Base-by-base conservation (phyloP, 2,329 filamentous ascomycete genomes). In the Ceratocystis albifundus region DNA sequence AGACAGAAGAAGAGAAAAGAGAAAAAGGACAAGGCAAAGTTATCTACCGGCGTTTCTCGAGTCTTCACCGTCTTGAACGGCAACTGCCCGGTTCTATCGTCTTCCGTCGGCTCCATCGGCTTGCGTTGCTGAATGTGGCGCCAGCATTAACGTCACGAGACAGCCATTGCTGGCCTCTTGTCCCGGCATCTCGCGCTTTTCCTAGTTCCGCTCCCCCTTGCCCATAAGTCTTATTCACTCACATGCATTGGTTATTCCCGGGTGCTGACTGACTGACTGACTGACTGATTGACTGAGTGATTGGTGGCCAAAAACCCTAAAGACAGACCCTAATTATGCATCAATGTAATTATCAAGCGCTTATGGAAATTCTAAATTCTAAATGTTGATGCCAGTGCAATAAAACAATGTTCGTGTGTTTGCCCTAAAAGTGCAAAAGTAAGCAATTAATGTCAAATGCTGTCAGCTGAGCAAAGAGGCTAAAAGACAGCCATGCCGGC, bases 151-250 rank as follows among this genome's bases (percentile, higher is more conserved):
- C 8, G 46, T 48, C 46, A 22, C n/a, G 12, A 48, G 46, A n/a
- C 46, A 20, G 17, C 17, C 0, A 48, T 15, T 48, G 5, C 46
- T 48, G 20, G 20, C 10, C 20, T 25, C 50, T 25, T 55, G 3
- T 28, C 15, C 12, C 50, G 50, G 50, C 50, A 15, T 55, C 50
- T 55, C 50, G 50, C 50, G 50, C 50, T 55, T 55, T 55, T 10
- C 8, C 4, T 10, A 55, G 50, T 55, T 55, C 50, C 50, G 50
- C 12, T 15, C 5, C 4, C 4, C 12, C 25, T 28, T 53, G 1
- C n/a, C n/a, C 25, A 10, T 1, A 20, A 15, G 20, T 3, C 8
- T 5, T 20, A 5, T 17, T 22, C 12, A 25, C 10, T 22, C 12
- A 25, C 10, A 25, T 5, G 0, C 10, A 7, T 5, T 22, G 20